Percentiles rank a stretch among this genome's conserved stretches.
phyloP scores from a whole-genome alignment of 1,284 basidiomycete species.

The Ustanciosporium gigantosporum region DNA sequence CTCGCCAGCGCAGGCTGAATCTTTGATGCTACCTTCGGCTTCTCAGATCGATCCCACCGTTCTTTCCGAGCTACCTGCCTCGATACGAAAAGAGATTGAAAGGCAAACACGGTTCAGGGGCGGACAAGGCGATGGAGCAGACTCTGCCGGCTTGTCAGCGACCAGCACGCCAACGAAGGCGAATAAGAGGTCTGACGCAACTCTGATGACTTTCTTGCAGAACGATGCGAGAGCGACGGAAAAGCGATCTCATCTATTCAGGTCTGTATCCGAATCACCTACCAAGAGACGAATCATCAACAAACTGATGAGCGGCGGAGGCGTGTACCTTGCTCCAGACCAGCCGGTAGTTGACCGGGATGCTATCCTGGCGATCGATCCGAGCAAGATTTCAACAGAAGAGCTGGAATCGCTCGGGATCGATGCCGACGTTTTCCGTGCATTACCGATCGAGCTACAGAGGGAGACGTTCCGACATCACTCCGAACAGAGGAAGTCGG shows the following conservation, averaged over 20 bases:
- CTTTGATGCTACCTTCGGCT: constrained; percentile 40
- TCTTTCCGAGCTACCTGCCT: constrained; percentile 48
- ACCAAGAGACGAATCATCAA: constrained; percentile 23
- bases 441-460: constrained; percentile 45
- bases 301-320: constrained; percentile 5
- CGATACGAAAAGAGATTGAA: constrained; percentile 49
- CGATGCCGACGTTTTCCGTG: constrained; percentile 49
- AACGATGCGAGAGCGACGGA: constrained; percentile 1
- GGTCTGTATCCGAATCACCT: constrained; percentile 29
- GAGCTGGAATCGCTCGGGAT: constrained; percentile 35
- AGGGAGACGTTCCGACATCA: constrained; percentile 36
- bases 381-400: constrained; percentile 12
- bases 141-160: not conserved
- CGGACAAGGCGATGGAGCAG: not conserved
- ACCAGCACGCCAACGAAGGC: constrained; percentile 16
- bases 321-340: constrained; percentile 4
- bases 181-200: constrained; percentile 7
- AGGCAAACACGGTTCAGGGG: constrained; percentile 29
- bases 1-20: constrained; percentile 16
- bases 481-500: constrained; percentile 20
- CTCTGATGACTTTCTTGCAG: constrained; percentile 8
- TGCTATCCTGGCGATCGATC: constrained; percentile 25
- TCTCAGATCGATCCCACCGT: constrained; percentile 56
- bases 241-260: constrained; percentile 5
- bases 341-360: constrained; percentile 17